Percentiles rank a stretch among this genome's conserved stretches.
phyloP scores from a whole-genome alignment of 2,329 filamentous ascomycete species.

The Penicillium nordicum region DNA sequence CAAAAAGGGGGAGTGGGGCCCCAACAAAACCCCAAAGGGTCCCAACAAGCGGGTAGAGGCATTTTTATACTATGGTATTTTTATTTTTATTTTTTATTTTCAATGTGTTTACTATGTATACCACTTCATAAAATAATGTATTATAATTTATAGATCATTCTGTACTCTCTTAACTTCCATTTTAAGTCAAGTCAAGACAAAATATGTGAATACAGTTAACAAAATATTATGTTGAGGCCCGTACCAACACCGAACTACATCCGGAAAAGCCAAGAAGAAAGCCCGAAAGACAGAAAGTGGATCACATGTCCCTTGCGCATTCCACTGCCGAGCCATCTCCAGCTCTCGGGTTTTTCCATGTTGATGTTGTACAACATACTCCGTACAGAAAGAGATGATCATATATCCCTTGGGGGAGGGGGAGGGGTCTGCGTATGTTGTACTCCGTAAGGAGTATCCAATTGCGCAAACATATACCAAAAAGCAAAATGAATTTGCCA shows the following conservation, averaged over 20 bases:
- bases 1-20: conserved; percentile 14
- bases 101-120: neutral
- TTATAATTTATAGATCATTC: neutral
- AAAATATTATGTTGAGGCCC: neutral
- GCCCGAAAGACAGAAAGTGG: neutral
- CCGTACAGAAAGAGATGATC: neutral
- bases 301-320: conserved; percentile 7
- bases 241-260: neutral
- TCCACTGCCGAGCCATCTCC: neutral
- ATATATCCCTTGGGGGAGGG: neutral
- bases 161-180: no score
- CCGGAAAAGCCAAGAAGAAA: neutral
- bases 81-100: neutral
- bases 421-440: neutral
- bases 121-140: neutral
- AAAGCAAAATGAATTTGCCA: conserved; percentile 10
- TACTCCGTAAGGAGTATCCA: neutral
- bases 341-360: neutral
- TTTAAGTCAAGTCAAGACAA: neutral
- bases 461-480: neutral
- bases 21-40: conserved; percentile 23
- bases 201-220: neutral
- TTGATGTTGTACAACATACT: no score
- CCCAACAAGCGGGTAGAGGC: conserved; percentile 20
- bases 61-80: neutral